A percentile compares a stretch with the other conserved stretches of the same genome.
Conservation (phyloP, 768 basidiomycete species). For the Termitomyces eurrhizus region DNA sequence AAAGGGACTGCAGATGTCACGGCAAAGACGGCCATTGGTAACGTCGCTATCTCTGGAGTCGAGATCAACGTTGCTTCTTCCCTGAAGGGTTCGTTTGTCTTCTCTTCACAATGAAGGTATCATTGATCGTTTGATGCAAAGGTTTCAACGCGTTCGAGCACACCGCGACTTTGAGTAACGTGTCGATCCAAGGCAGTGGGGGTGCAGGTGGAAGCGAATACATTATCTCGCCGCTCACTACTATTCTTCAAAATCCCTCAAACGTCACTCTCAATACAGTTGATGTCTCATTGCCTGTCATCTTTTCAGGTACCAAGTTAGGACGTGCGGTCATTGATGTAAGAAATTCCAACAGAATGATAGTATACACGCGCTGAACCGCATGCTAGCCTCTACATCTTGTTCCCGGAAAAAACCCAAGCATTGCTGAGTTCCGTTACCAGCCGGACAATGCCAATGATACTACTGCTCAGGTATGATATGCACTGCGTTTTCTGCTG, state of each 20-base stretch:
- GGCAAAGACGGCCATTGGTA: constrained; percentile 59
- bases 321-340: constrained; percentile 60
- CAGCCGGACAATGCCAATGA: constrained; percentile 61
- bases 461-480: constrained; percentile 50
- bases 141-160: constrained; percentile 61
- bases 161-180: constrained; percentile 47
- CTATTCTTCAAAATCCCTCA: constrained; percentile 61
- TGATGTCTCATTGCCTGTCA: constrained; percentile 53
- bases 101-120: not conserved
- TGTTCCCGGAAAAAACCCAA: constrained; percentile 50
- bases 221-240: constrained; percentile 53
- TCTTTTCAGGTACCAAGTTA: constrained; percentile 51
- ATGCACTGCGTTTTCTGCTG: not conserved
- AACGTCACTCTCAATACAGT: constrained; percentile 61
- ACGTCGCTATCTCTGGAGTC: constrained; percentile 63
- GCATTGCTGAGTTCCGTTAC: constrained; percentile 64
- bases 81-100: constrained; percentile 41
- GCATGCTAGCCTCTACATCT: constrained; percentile 47
- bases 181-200: constrained; percentile 62
- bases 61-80: constrained; percentile 56
- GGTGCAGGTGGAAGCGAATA: constrained; percentile 57
- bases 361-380: not conserved
- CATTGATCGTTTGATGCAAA: constrained; percentile 15
- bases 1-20: constrained; percentile 56
- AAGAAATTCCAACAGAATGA: constrained; percentile 15